These are phyloP conservation scores for Eimeria maxima DNA, from an alignment of 169 alveolate species.

Conservation along the genomic window DNA sequence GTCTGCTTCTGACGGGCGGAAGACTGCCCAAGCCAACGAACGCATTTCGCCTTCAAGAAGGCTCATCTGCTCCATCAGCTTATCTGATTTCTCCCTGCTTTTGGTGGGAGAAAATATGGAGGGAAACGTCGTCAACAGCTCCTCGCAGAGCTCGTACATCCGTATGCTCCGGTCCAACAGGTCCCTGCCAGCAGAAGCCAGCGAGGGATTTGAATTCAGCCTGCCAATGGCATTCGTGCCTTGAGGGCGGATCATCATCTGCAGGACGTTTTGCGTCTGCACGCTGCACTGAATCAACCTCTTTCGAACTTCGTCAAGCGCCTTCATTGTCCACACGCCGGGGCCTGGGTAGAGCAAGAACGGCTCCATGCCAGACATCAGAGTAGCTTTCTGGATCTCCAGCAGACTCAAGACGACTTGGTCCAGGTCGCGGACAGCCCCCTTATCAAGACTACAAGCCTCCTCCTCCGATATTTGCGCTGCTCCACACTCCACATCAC, in stretches of 20 bases:
- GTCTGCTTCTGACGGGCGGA: conserved; percentile 48
- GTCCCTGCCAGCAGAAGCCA: conserved; percentile 11
- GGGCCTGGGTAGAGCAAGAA: conserved; percentile 75
- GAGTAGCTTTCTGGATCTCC: conserved; percentile 47
- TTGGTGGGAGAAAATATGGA: conserved; percentile 16
- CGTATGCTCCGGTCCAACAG: conserved; percentile 24
- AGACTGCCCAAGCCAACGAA: conserved; percentile 31
- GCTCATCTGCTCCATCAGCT: conserved; percentile 49
- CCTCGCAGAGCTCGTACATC: conserved; percentile 74
- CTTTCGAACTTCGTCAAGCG: conserved; percentile 57
- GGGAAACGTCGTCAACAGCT: conserved; percentile 31
- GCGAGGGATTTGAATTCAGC: conserved; percentile 7
- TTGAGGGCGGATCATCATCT: not conserved
- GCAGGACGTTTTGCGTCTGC: conserved; percentile 60
- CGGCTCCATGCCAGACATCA: conserved; percentile 81
- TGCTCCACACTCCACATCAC: not conserved
- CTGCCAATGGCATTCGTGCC: not conserved
- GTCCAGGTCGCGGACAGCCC: conserved; percentile 5
- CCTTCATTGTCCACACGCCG: conserved; percentile 66
- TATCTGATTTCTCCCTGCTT: conserved; percentile 35
- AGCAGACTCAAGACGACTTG: conserved; percentile 21
- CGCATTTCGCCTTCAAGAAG: conserved; percentile 42
- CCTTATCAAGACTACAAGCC: not conserved
- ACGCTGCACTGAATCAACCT: conserved; percentile 69
- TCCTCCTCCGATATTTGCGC: not conserved